phyloP scores from a whole-genome alignment of 2,329 filamentous ascomycete genomes.

The Karstenula rhodostoma region DNA sequence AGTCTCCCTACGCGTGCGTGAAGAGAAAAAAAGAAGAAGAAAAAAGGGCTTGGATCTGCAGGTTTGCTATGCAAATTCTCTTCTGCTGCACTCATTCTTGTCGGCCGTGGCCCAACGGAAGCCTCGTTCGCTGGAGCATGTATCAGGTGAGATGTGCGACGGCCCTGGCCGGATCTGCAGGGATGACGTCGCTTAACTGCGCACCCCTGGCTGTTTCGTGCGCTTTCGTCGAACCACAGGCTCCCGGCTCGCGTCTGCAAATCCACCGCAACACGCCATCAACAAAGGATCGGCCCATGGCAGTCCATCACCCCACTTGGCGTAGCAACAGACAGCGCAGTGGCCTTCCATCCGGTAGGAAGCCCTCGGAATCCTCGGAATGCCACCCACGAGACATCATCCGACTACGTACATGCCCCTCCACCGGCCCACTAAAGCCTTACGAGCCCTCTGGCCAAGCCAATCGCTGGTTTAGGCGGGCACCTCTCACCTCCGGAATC shows the following conservation, averaged over 20 bases:
- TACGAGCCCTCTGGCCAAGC: conserved; percentile 13
- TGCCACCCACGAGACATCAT: conserved; percentile 29
- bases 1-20: no score
- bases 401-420: conserved; percentile 39
- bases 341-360: conserved; percentile 38
- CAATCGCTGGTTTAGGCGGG: conserved; percentile 16
- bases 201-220: not conserved
- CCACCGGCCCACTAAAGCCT: conserved; percentile 27
- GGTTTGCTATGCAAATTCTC: not conserved
- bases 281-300: conserved; percentile 24
- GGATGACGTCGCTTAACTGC: conserved; percentile 15
- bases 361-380: conserved; percentile 2
- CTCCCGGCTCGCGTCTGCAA: conserved; percentile 1
- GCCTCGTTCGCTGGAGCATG: not conserved
- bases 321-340: not conserved
- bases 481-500: conserved; percentile 30
- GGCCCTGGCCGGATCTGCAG: not conserved
- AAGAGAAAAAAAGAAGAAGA: no score
- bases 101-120: conserved; percentile 16
- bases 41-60: not conserved
- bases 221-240: conserved; percentile 1
- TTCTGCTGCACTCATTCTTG: not conserved
- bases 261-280: conserved; percentile 13
- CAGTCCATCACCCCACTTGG: conserved; percentile 14
- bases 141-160: conserved; percentile 17